Conservation (phyloP, 1,284 basidiomycete genomes). For the Exobasidium cylindrosporum region DNA sequence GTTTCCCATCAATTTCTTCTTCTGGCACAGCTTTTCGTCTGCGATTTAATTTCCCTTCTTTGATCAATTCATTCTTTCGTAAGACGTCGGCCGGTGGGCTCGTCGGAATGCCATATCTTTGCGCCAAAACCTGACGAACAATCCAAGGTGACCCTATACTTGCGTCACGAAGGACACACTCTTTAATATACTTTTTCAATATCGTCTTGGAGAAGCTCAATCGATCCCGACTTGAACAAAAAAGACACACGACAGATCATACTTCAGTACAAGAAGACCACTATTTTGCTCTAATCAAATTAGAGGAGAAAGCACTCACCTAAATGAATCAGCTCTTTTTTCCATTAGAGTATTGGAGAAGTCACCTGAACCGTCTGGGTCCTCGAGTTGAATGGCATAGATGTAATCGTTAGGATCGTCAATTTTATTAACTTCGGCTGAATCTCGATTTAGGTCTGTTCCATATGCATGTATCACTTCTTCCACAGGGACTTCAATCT, state of each 20-base stretch:
- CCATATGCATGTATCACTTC: conserved; percentile 66
- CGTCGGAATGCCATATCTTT: conserved; percentile 75
- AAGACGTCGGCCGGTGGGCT: conserved; percentile 81
- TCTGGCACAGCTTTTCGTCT: conserved; percentile 4
- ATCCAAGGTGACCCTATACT: conserved; percentile 91
- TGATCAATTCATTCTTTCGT: conserved; percentile 71
- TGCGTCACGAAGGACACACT: conserved; percentile 84
- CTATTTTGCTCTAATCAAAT: too few relatives aligned
- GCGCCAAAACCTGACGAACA: conserved; percentile 79
- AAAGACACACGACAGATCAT: conserved; percentile 53
- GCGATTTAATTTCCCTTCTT: conserved; percentile 59
- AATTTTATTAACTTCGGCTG: conserved; percentile 67
- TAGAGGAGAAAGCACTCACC: too few relatives aligned
- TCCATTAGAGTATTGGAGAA: conserved; percentile 70
- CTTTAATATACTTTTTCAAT: conserved; percentile 88
- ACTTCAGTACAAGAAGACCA: too few relatives aligned
- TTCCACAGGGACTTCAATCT: conserved; percentile 15
- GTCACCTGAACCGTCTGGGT: conserved; percentile 46
- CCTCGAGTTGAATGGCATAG: conserved; percentile 79
- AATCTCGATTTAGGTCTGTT: conserved; percentile 71
- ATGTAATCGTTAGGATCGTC: conserved; percentile 81
- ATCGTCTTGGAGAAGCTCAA: conserved; percentile 93
- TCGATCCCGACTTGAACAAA: conserved; percentile 67
- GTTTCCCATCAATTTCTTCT: conserved; percentile 24
- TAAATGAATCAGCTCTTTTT: conserved; percentile 63